A percentile compares a stretch with the other conserved stretches of the same genome.
These are phyloP conservation scores for Aspergillus awamori DNA, from an alignment of 2,329 filamentous ascomycete species.

Conservation along the genomic window DNA sequence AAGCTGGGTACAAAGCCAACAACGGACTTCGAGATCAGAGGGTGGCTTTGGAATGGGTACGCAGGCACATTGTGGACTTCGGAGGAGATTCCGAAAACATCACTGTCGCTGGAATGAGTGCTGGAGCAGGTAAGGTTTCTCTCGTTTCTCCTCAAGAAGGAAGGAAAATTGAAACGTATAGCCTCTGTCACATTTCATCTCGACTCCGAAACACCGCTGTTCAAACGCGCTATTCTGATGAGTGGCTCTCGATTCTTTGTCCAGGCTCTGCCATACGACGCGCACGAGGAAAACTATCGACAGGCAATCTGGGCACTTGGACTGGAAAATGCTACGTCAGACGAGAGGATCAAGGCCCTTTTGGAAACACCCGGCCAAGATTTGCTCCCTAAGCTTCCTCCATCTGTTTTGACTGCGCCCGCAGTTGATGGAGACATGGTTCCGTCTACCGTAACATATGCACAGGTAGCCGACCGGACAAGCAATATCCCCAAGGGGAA, in stretches of 20 bases:
- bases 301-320: slow-evolving; percentile 45
- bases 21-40: slow-evolving; percentile 54
- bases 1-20: slow-evolving; percentile 50
- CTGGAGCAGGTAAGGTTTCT: slow-evolving; percentile 42
- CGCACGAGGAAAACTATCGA: slow-evolving; percentile 48
- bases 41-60: slow-evolving; percentile 45
- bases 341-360: slow-evolving; percentile 48
- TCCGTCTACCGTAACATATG: slow-evolving; percentile 28
- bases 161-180: slow-evolving; percentile 15
- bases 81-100: slow-evolving; percentile 46
- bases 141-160: neutral
- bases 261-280: slow-evolving; percentile 41
- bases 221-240: slow-evolving; percentile 47
- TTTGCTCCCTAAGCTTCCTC: slow-evolving; percentile 46
- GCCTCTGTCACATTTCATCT: slow-evolving; percentile 38
- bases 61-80: slow-evolving; percentile 45
- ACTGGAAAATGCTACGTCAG: slow-evolving; percentile 38
- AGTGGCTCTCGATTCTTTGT: slow-evolving; percentile 50
- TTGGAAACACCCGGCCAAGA: slow-evolving; percentile 45
- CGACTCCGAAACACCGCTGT: slow-evolving; percentile 43
- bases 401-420: slow-evolving; percentile 38
- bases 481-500: slow-evolving; percentile 43
- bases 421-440: slow-evolving; percentile 50
- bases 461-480: slow-evolving; percentile 24
- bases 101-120: slow-evolving; percentile 52